Conservation (phyloP, 2,329 filamentous ascomycete species). For the Nothophaeocryptopus gaeumannii region DNA sequence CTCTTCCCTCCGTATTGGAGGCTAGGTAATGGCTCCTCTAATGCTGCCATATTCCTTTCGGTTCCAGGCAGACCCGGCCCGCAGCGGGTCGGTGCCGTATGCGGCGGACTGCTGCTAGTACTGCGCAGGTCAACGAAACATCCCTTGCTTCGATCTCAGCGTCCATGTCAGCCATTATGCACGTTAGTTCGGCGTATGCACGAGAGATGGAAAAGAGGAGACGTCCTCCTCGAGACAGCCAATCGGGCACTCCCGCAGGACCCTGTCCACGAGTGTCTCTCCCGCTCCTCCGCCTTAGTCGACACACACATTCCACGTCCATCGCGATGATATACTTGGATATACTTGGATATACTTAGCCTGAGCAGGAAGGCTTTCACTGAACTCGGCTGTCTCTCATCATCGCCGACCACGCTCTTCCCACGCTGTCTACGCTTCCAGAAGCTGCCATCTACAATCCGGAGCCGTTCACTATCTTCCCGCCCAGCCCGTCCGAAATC, state of each 20-base stretch:
- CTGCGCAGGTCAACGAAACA: conserved; percentile 20
- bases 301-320: conserved; percentile 22
- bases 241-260: conserved; percentile 4
- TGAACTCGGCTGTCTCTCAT: neutral
- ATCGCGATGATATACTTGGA: conserved; percentile 18
- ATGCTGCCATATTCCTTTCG: conserved; percentile 4
- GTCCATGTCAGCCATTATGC: conserved; percentile 30
- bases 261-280: neutral
- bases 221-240: conserved; percentile 9
- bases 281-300: neutral
- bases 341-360: conserved; percentile 7
- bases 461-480: too few relatives aligned
- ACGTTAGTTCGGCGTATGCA: neutral
- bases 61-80: conserved; percentile 17
- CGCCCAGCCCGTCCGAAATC: conserved; percentile 1
- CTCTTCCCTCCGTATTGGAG: conserved; percentile 18
- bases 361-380: neutral
- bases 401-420: neutral
- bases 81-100: conserved; percentile 12
- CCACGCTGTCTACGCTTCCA: too few relatives aligned
- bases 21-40: neutral
- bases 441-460: too few relatives aligned
- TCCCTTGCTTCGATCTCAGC: conserved; percentile 29
- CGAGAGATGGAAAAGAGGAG: conserved; percentile 11
- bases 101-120: conserved; percentile 16